phyloP scores from a whole-genome alignment of 371 early-diverging fungal genomes.

The Entomophthora muscae region DNA sequence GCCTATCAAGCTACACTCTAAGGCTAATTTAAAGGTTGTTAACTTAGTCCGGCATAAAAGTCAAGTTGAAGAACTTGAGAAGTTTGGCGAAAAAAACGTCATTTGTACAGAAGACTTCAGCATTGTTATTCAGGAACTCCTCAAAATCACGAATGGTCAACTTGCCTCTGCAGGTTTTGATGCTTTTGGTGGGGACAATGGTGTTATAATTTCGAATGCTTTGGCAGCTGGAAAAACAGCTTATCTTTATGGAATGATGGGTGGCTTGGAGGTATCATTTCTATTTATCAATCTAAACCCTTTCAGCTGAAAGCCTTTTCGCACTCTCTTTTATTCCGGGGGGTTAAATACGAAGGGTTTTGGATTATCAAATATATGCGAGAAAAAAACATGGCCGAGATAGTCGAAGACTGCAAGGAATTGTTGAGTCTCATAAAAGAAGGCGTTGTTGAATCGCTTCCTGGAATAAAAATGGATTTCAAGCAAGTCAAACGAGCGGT shows the following conservation, averaged over 20 bases:
- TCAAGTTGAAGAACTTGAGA: constrained; percentile 6
- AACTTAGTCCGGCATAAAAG: not conserved
- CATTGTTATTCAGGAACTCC: not conserved
- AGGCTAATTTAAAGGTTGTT: not conserved
- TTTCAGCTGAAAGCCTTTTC: not conserved
- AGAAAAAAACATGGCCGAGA: not conserved
- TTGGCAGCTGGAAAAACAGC: not conserved
- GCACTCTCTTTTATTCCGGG: constrained; percentile 2
- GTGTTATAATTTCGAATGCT: constrained; percentile 1
- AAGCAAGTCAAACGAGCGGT: not conserved
- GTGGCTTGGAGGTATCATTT: not conserved
- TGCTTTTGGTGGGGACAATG: constrained; percentile 3
- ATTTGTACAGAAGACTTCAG: not conserved
- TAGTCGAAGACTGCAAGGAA: not conserved
- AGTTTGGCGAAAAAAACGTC: not conserved
- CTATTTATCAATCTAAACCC: too few relatives aligned
- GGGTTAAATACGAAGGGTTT: constrained; percentile 1
- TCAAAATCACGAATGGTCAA: not conserved
- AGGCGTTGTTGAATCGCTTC: not conserved
- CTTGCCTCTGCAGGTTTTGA: constrained; percentile 6
- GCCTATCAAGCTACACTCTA: not conserved
- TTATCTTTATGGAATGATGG: not conserved
- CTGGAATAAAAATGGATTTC: not conserved
- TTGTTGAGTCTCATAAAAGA: not conserved
- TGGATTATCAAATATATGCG: not conserved